Base-by-base conservation (phyloP, 345 rosid genomes). In the Salix brachista region DNA sequence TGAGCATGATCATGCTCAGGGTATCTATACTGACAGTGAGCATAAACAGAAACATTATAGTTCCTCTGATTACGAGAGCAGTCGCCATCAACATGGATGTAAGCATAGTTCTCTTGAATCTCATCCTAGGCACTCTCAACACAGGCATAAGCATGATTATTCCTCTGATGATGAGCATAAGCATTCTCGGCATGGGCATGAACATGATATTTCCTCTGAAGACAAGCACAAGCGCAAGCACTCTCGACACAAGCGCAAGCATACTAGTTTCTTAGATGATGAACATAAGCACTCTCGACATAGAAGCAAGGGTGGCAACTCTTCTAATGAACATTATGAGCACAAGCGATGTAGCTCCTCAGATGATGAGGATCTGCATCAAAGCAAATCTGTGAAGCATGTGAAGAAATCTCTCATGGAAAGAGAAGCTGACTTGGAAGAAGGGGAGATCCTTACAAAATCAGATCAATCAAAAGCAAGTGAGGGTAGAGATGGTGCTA, bases 351-450 rank as follows among this genome's bases (percentile, higher is more conserved):
- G 50, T 42, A 50, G 32, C 25, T 41, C 52, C 25, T 68, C 74
- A 8, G 76, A 46, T 19, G 75, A 70, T n/a, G 77, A 76, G 64
- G 70, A 48, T 42, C 36, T 16, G 21, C 80, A 83, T 67, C 79
- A 25, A 61, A 72, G 67, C 23, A 86, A 75, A 82, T 82, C 88
- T 36, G 62, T 46, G 37, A 83, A 83, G 81, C 87, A 81, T 65
- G 77, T 78, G 60, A 88, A 76, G 89, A 79, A 66, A 67, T 77
- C 76, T 74, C 75, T 25, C 28, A 21, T 62, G 8, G 72, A 80
- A 70, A 83, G 81, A 80, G 85, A 83, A 78, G 71, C 46, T n/a
- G 85, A 88, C 71, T 75, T 89, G 82, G 96, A 86, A 87, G 95
- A 87, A 82, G 92, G 89, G 46, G 90, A 84, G 88, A 85, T 85